Percentiles rank a stretch among this genome's conserved stretches.
Conservation (phyloP, 192 early-diverging fungal genomes). For the Entophlyctis helioformis region DNA sequence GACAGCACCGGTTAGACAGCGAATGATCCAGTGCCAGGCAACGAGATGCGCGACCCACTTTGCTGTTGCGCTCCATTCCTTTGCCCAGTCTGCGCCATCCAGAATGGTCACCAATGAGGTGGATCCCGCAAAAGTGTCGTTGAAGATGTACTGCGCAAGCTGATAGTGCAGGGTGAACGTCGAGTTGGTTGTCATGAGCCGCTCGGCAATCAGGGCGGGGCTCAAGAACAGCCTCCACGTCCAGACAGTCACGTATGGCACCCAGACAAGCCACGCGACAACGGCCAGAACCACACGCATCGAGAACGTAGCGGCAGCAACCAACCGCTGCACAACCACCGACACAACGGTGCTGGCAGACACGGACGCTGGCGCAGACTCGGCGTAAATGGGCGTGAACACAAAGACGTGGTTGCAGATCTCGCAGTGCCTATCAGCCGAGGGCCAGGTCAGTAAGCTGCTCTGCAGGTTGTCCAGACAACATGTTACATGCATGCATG, state of each 20-base stretch:
- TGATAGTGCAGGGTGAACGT: no score
- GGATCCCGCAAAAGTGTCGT: background rate
- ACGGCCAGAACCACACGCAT: slow-evolving; percentile 54
- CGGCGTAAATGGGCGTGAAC: slow-evolving; percentile 60
- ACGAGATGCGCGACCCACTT: background rate
- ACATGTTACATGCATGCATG: no score
- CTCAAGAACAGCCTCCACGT: slow-evolving; percentile 69
- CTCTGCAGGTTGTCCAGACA: background rate
- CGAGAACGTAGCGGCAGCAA: slow-evolving; percentile 9
- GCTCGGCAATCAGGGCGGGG: background rate
- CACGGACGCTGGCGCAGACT: slow-evolving; percentile 13
- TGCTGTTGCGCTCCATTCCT: background rate
- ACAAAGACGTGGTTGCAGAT: slow-evolving; percentile 76
- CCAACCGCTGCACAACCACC: slow-evolving; percentile 5
- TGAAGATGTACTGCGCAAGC: background rate
- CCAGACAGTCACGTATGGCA: slow-evolving; percentile 77
- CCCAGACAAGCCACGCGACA: slow-evolving; percentile 63
- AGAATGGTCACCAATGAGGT: background rate
- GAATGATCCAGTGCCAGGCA: background rate
- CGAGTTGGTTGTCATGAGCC: background rate
- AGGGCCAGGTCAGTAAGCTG: background rate
- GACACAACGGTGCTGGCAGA: slow-evolving; percentile 12
- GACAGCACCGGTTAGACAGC: background rate
- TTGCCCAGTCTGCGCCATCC: background rate
- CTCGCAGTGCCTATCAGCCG: slow-evolving; percentile 59